phyloP scores from a whole-genome alignment of 2,329 filamentous ascomycete species.

The Xylaria sp. region DNA sequence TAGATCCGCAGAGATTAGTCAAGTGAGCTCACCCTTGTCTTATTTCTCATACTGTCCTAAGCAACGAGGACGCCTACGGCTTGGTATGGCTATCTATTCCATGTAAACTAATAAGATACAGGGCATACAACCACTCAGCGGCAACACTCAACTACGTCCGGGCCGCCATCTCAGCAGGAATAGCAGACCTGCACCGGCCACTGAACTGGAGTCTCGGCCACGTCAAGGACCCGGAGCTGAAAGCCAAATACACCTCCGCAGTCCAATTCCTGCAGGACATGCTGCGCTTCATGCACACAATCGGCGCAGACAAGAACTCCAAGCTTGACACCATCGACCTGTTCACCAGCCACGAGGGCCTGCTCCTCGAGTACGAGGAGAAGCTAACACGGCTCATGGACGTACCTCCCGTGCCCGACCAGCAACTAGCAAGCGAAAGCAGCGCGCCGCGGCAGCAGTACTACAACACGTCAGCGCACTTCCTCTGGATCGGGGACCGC shows the following conservation, averaged over 20 bases:
- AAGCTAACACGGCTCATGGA: constrained; percentile 81
- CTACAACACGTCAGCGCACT: constrained; percentile 96
- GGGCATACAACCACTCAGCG: constrained; percentile 95
- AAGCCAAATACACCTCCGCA: constrained; percentile 86
- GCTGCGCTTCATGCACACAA: constrained; percentile 91
- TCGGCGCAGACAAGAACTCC: constrained; percentile 86
- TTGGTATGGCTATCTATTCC: background rate
- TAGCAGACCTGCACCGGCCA: constrained; percentile 93
- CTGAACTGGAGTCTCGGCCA: constrained; percentile 96
- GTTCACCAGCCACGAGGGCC: constrained; percentile 94
- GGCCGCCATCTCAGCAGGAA: constrained; percentile 82
- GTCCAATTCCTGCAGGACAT: constrained; percentile 90
- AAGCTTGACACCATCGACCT: constrained; percentile 93
- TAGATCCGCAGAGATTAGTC: constrained; percentile 86
- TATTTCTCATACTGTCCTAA: background rate
- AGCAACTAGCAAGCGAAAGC: constrained; percentile 42
- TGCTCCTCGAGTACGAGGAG: constrained; percentile 95
- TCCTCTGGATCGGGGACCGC: constrained; percentile 98
- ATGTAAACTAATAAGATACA: constrained; percentile 46
- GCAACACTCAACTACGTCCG: constrained; percentile 95
- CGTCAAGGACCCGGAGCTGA: constrained; percentile 83
- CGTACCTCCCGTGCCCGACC: constrained; percentile 61
- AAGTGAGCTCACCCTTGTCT: constrained; percentile 58
- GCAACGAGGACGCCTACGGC: background rate
- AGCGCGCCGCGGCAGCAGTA: constrained; percentile 67